Evolutionary conservation across 164 flowering plant genomes (phyloP), one percentile per base, ranked within the genome.

Genomic region (Paratinospora sagittata): DNA sequence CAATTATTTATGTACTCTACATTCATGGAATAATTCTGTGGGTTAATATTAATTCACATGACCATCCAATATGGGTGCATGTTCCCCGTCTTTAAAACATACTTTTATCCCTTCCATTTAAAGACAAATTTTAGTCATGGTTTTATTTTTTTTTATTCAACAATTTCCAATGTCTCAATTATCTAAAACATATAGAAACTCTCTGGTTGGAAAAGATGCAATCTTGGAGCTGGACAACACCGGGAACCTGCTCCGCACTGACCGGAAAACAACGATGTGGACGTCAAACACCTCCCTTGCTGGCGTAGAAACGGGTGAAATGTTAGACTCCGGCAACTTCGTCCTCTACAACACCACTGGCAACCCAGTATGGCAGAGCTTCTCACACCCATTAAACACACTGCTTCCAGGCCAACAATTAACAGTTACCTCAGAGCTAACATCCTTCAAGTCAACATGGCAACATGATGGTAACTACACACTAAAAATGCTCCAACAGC

Each of bases 301-400:
- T 5, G 88, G 87, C 24, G 89, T 82, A 0, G 70, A 77, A 27
- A 26, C 64, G 6, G 96, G 93, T 0, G 67, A 27, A 74, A 78
- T 93, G 89, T 79, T 75, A 36, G 98, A 91, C 73, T 78, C 89
- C 34, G 98, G 98, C 78, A 91, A 89, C 81, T 79, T 94, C 66
- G 47, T 88, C 62, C 90, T 91, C 75, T 75, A 70, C 78, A 73
- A 76, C 73, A 0, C 60, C 49, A 64, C 69, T 65, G 76, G 63
- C 58, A 37, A 30, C 60, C 70, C 71, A 0, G 67, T 77, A 2
- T 94, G 96, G 97, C 85, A 94, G 71, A 87, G 87, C 78, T 94
- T 91, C 72, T 79, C 88, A 1, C 86, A 91, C 76, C 97, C 98
- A 8, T 86, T 96, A 0, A 94, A 91, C 74, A 89, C 98, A 6